Evolutionary conservation across 176 grass and related monocot species (phyloP).

Genomic region (Zea mays): DNA sequence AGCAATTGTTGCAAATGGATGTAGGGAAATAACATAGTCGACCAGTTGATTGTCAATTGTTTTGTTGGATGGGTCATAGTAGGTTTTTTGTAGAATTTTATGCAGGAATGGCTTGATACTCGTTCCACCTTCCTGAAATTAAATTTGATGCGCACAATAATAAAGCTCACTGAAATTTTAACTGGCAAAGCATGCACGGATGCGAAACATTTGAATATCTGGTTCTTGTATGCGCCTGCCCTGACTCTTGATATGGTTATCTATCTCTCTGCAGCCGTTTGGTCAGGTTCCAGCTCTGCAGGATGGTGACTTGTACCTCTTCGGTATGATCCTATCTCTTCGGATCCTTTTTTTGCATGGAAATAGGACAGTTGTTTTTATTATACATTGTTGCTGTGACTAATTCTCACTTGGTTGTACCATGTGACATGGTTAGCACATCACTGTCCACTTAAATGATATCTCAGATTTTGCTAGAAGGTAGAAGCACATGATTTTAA

Average conservation of each 20-base stretch:
- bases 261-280: slow-evolving; percentile 55
- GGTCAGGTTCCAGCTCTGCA: slow-evolving; percentile 66
- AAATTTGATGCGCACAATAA: background rate
- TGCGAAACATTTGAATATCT: background rate
- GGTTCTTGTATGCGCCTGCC: background rate
- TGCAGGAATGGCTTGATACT: background rate
- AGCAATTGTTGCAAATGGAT: too few species aligned
- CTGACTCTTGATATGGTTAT: slow-evolving; percentile 29
- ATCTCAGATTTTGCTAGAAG: background rate
- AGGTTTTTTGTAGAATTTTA: background rate
- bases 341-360: background rate
- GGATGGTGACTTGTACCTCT: slow-evolving; percentile 56
- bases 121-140: background rate
- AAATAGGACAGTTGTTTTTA: background rate
- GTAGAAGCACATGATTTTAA: background rate
- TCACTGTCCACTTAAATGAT: background rate
- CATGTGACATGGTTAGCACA: background rate
- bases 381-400: background rate
- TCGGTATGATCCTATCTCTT: slow-evolving; percentile 39
- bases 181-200: background rate
- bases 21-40: too few species aligned
- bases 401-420: background rate
- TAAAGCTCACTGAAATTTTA: background rate
- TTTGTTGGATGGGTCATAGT: background rate
- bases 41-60: background rate